Evolutionary conservation across 371 early-diverging fungal species (phyloP).

Genomic region (Lichtheimia hyalospora): DNA sequence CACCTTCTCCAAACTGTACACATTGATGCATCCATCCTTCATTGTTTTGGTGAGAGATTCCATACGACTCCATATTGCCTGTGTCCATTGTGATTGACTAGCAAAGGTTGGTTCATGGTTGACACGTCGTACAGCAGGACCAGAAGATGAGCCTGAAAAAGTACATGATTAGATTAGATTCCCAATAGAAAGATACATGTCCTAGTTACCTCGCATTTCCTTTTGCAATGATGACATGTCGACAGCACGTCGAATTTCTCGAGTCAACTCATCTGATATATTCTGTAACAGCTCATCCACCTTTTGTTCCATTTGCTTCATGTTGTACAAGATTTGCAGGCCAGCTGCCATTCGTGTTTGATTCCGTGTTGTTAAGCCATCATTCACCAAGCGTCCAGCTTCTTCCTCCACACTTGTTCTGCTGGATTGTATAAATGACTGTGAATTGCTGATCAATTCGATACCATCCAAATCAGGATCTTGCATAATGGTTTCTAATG

Average conservation of each 20-base stretch:
- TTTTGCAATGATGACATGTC: conserved; percentile 65
- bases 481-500: conserved; percentile 48
- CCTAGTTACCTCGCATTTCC: conserved; percentile 56
- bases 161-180: neutral
- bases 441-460: conserved; percentile 58
- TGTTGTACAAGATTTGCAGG: conserved; percentile 75
- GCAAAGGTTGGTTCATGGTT: conserved; percentile 55
- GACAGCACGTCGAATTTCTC: conserved; percentile 59
- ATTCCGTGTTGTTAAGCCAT: conserved; percentile 62
- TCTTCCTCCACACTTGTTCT: conserved; percentile 48
- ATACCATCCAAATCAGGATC: conserved; percentile 70
- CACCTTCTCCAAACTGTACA: conserved; percentile 73
- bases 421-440: conserved; percentile 44
- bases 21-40: conserved; percentile 68
- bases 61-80: conserved; percentile 68
- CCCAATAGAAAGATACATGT: no score
- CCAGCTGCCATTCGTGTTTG: conserved; percentile 75
- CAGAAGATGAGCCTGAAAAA: conserved; percentile 7
- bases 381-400: conserved; percentile 57
- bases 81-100: conserved; percentile 47
- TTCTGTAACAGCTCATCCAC: conserved; percentile 42
- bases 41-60: conserved; percentile 75
- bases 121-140: conserved; percentile 47
- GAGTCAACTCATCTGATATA: conserved; percentile 49
- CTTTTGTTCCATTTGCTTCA: conserved; percentile 58